Evolutionary conservation across 805 yeast species (phyloP).

Genomic region (Tanozyma kutaoensis): DNA sequence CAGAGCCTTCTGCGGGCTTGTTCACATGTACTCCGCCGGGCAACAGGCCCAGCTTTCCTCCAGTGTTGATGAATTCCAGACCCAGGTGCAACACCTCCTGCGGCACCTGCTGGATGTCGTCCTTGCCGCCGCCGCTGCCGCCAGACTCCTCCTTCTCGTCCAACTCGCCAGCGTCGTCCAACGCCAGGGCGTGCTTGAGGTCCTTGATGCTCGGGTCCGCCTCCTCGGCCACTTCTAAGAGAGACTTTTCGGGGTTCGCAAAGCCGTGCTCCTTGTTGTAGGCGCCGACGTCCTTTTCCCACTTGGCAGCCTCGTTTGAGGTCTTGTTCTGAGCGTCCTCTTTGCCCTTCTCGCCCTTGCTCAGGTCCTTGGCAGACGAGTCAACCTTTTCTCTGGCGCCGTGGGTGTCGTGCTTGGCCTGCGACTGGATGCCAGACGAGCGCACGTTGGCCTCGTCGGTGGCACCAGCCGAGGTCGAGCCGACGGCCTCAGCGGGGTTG

Average conservation of each 20-base stretch:
- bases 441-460: too few relatives aligned
- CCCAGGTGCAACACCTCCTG: slow-evolving; percentile 2
- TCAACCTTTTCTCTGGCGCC: too few relatives aligned
- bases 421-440: too few relatives aligned
- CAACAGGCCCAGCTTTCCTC: slow-evolving; percentile 6
- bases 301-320: background rate
- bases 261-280: slow-evolving; percentile 15
- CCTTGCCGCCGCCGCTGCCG: background rate
- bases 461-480: too few relatives aligned
- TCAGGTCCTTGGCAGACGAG: too few relatives aligned
- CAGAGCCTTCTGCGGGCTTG: too few relatives aligned
- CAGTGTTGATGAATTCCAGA: slow-evolving; percentile 5
- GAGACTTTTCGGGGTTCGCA: slow-evolving; percentile 9
- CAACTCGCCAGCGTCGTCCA: slow-evolving; percentile 2
- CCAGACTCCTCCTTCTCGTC: background rate
- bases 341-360: background rate
- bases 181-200: slow-evolving; percentile 5
- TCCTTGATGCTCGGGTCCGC: slow-evolving; percentile 6
- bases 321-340: background rate
- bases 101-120: slow-evolving; percentile 6
- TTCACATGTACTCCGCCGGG: too few relatives aligned
- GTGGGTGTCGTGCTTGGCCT: too few relatives aligned
- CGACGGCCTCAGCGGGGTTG: too few relatives aligned
- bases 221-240: slow-evolving; percentile 16
- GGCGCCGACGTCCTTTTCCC: slow-evolving; percentile 11